Evolutionary conservation across 73 alveolate genomes (phyloP).

Genomic region (Chromera velia): DNA sequence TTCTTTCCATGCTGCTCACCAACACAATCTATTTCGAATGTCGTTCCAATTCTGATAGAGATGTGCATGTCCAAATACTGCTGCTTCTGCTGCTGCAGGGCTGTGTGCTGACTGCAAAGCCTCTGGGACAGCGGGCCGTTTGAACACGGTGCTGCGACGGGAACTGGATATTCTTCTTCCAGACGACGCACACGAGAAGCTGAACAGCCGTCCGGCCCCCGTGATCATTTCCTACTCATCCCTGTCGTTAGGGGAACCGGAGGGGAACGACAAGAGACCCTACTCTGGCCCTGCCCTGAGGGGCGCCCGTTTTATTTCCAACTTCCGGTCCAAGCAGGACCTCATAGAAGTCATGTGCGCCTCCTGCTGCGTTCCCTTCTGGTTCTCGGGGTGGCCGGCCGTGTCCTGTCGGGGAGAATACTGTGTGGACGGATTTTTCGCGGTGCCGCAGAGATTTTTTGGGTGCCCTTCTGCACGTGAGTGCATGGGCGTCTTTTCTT

Average conservation of each 20-base stretch:
- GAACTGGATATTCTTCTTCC: neutral
- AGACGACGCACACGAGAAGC: neutral
- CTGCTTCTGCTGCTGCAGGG: neutral
- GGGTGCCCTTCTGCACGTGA: too few species aligned
- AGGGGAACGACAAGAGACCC: too few species aligned
- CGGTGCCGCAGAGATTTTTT: neutral
- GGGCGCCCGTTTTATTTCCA: neutral
- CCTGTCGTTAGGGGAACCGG: too few species aligned
- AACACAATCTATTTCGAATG: too few species aligned
- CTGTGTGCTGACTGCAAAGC: neutral
- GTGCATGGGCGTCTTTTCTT: too few species aligned
- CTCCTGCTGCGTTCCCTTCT: neutral
- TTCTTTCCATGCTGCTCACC: too few species aligned
- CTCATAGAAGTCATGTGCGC: neutral
- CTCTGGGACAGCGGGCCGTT: neutral
- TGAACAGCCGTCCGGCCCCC: neutral
- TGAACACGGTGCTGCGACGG: neutral
- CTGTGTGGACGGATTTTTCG: neutral
- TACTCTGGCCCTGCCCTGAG: neutral
- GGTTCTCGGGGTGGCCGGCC: neutral
- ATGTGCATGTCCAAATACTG: too few species aligned
- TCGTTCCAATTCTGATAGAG: too few species aligned
- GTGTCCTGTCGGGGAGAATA: neutral
- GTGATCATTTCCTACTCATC: neutral
- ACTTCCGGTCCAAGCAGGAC: neutral